These are phyloP conservation scores for Adansonia grandidieri DNA, from an alignment of 441 rosid genomes.

Conservation along the genomic window DNA sequence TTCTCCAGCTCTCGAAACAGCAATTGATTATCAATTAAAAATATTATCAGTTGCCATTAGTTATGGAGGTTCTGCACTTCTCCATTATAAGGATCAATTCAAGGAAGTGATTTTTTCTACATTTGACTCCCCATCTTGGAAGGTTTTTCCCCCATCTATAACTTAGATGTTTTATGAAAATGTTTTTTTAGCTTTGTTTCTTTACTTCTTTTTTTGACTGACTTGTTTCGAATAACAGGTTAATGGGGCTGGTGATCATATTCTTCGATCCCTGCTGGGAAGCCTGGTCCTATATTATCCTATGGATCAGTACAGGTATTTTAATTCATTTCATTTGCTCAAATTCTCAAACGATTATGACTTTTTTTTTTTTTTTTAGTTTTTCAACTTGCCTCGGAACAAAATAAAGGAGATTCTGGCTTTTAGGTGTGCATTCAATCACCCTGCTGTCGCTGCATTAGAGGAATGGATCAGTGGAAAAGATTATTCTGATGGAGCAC, in stretches of 20 bases:
- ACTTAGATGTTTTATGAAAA: slow-evolving; percentile 16
- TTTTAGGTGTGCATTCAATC: slow-evolving; percentile 73
- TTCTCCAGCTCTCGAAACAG: slow-evolving; percentile 96
- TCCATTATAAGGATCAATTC: slow-evolving; percentile 71
- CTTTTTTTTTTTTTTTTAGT: slow-evolving; percentile 14
- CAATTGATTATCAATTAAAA: slow-evolving; percentile 95
- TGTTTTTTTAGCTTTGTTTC: slow-evolving; percentile 2
- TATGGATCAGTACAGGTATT: slow-evolving; percentile 88
- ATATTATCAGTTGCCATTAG: slow-evolving; percentile 87
- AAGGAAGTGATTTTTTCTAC: slow-evolving; percentile 82
- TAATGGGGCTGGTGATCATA: slow-evolving; percentile 95
- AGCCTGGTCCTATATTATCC: slow-evolving; percentile 94
- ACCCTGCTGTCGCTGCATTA: slow-evolving; percentile 80
- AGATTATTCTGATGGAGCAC: slow-evolving; percentile 64
- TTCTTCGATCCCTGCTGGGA: slow-evolving; percentile 91
- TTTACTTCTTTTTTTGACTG: neutral
- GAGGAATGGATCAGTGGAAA: slow-evolving; percentile 98
- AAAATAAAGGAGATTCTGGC: slow-evolving; percentile 32
- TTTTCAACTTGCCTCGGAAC: slow-evolving; percentile 15
- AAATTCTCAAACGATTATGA: slow-evolving; percentile 20
- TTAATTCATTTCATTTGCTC: slow-evolving; percentile 27
- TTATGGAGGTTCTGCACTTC: slow-evolving; percentile 90
- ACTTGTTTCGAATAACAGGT: slow-evolving; percentile 54
- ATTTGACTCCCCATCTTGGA: slow-evolving; percentile 97
- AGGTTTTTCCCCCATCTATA: slow-evolving; percentile 47